phyloP scores from a whole-genome alignment of 139 green algal species.

The Micractinium conductrix region DNA sequence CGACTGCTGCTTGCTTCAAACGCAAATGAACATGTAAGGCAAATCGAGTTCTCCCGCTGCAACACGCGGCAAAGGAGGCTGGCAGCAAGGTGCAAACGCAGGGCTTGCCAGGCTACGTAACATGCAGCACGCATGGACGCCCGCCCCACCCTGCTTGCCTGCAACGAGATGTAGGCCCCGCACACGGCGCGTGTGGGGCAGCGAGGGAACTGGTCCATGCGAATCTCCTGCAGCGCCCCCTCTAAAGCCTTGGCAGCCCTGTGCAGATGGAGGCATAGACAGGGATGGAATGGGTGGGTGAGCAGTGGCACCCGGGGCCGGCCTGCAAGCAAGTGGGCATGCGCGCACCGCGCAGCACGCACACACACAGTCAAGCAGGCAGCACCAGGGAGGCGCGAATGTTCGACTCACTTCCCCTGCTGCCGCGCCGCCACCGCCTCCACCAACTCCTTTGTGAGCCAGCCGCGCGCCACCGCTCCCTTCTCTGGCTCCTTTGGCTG shows the following conservation, averaged over 20 bases:
- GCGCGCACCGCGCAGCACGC: background rate
- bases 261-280: too few relatives aligned
- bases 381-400: too few relatives aligned
- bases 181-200: constrained; percentile 42
- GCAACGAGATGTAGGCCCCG: constrained; percentile 68
- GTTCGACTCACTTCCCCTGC: constrained; percentile 35
- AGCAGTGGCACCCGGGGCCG: background rate
- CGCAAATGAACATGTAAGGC: too few relatives aligned
- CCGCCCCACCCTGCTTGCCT: background rate
- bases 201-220: constrained; percentile 48
- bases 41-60: too few relatives aligned
- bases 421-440: constrained; percentile 9
- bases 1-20: too few relatives aligned
- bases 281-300: too few relatives aligned
- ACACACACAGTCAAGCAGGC: too few relatives aligned
- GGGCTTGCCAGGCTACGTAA: too few relatives aligned
- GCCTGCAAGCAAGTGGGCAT: background rate
- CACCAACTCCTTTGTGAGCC: background rate
- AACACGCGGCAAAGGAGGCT: too few relatives aligned
- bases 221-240: constrained; percentile 63
- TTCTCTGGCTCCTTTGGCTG: constrained; percentile 50
- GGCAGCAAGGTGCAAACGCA: too few relatives aligned
- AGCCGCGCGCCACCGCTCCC: constrained; percentile 3
- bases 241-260: constrained; percentile 66
- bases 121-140: too few relatives aligned